phyloP scores from a whole-genome alignment of 2,329 filamentous ascomycete species.

The Colletotrichum aenigma region DNA sequence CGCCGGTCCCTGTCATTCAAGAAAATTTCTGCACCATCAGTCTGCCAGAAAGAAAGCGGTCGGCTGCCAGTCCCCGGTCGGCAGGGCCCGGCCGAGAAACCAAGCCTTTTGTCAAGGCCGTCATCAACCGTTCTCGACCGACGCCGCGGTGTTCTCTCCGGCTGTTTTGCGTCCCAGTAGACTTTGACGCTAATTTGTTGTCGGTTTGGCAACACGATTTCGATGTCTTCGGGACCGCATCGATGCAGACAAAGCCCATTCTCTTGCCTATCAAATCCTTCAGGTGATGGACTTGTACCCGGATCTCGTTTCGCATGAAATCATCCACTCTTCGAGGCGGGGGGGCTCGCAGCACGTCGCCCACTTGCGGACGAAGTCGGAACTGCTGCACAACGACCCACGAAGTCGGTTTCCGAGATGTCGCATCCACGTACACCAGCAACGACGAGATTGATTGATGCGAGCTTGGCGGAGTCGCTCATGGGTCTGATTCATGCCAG shows the following conservation, averaged over 20 bases:
- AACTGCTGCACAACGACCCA: neutral
- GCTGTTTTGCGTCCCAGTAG: neutral
- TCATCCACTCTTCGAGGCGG: neutral
- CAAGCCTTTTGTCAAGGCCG: neutral
- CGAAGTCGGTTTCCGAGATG: neutral
- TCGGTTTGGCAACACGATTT: neutral
- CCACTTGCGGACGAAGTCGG: constrained; percentile 1
- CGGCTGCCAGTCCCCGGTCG: neutral
- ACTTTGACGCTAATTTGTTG: neutral
- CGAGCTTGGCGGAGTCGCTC: neutral
- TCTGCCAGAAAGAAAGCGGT: neutral
- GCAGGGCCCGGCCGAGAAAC: neutral
- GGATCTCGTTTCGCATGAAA: neutral
- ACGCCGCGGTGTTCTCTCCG: neutral
- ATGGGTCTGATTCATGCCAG: neutral
- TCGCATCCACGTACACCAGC: neutral
- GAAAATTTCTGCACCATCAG: neutral
- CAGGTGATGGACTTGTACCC: neutral
- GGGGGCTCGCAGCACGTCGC: neutral
- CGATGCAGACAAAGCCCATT: neutral
- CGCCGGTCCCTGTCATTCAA: neutral
- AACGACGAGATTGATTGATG: neutral
- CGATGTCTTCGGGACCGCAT: neutral
- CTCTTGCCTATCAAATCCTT: neutral
- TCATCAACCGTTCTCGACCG: neutral